A percentile compares a stretch with the other conserved stretches of the same genome.
phyloP scores from a whole-genome alignment of 75 land plant genomes.

The Picea glauca region DNA sequence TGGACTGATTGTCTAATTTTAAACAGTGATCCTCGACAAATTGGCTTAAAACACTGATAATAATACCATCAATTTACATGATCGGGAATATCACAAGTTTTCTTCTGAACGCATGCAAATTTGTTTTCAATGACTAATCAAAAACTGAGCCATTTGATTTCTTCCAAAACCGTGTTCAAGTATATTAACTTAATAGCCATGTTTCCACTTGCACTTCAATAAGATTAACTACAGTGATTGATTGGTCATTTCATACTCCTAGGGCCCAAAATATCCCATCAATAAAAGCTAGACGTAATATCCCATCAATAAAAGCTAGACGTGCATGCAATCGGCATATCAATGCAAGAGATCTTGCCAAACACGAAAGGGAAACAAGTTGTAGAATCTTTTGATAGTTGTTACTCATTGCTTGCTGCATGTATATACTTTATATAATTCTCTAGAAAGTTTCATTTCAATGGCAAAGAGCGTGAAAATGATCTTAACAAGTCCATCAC shows the following conservation, averaged over 20 bases:
- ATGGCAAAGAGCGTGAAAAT: not conserved
- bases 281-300: not conserved
- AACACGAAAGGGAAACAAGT: not conserved
- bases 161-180: too few species aligned
- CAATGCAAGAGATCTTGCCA: not conserved
- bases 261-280: not conserved
- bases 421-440: not conserved
- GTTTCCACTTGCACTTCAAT: not conserved
- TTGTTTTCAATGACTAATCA: too few species aligned
- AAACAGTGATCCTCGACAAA: not conserved
- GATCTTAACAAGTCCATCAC: not conserved
- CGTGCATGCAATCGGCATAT: not conserved
- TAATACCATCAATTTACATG: not conserved
- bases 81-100: not conserved
- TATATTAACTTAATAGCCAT: not conserved
- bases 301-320: not conserved
- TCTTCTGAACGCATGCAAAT: too few species aligned
- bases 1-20: not conserved
- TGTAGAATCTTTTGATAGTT: not conserved
- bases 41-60: not conserved
- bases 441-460: not conserved
- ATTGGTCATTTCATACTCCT: not conserved
- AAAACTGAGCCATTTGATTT: too few species aligned
- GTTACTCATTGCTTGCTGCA: not conserved
- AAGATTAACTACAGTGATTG: not conserved